Evolutionary conservation across 345 rosid genomes (phyloP).

Genomic region (Hibiscus syriacus): DNA sequence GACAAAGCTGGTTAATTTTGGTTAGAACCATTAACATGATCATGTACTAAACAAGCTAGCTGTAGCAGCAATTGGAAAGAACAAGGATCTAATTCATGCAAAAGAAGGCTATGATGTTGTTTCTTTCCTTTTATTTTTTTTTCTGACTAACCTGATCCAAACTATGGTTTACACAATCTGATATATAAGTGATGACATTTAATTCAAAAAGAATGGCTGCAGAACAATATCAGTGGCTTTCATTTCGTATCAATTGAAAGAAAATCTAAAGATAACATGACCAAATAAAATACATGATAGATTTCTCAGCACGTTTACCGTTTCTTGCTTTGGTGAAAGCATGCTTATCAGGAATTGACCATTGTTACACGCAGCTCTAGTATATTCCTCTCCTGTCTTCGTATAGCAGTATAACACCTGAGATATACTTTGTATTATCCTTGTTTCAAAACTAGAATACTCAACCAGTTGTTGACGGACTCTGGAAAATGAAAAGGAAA

Average conservation of each 20-base stretch:
- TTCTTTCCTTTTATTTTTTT: constrained; percentile 27
- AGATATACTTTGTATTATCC: constrained; percentile 36
- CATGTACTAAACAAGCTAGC: constrained; percentile 76
- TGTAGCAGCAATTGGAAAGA: constrained; percentile 53
- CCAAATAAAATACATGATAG: constrained; percentile 2
- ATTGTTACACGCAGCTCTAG: constrained; percentile 12
- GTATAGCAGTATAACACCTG: constrained; percentile 16
- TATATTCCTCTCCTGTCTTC: constrained; percentile 20
- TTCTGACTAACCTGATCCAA: constrained; percentile 19
- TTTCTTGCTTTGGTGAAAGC: not conserved
- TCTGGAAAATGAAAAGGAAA: constrained; percentile 8
- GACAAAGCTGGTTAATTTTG: constrained; percentile 25
- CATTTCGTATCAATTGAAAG: not conserved
- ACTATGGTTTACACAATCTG: constrained; percentile 27
- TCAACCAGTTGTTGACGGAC: constrained; percentile 8
- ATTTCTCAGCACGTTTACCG: not conserved
- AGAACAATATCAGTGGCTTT: not conserved
- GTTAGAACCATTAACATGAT: constrained; percentile 37
- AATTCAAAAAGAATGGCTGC: constrained; percentile 13
- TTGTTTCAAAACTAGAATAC: constrained; percentile 17
- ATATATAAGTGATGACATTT: constrained; percentile 7
- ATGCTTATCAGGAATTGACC: constrained; percentile 24
- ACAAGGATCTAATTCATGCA: constrained; percentile 44
- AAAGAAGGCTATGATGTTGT: constrained; percentile 16
- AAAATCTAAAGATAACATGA: not conserved